phyloP scores from a whole-genome alignment of 2,329 filamentous ascomycete species.

The Taxawa tesnikishii region DNA sequence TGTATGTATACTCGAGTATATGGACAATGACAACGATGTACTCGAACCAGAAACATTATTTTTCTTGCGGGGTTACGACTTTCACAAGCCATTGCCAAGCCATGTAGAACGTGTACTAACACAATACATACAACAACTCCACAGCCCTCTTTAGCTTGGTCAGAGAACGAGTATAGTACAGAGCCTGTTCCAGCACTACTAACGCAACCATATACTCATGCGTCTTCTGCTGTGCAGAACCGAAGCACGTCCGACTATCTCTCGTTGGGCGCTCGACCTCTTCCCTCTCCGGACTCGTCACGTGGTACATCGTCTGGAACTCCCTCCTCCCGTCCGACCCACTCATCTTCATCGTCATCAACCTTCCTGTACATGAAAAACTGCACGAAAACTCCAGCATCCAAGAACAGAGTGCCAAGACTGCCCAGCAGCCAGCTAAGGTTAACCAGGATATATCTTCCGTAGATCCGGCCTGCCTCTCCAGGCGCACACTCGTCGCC shows the following conservation, averaged over 20 bases:
- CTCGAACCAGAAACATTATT: no score
- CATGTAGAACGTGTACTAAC: no score
- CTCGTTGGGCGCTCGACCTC: conserved; percentile 11
- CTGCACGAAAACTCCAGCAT: conserved; percentile 78
- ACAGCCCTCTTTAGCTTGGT: no score
- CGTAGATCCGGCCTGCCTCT: conserved; percentile 58
- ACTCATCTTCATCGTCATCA: conserved; percentile 24
- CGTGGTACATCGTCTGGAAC: conserved; percentile 10
- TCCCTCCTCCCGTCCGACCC: no score
- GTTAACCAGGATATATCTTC: conserved; percentile 77
- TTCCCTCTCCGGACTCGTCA: conserved; percentile 12
- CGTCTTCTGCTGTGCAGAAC: no score
- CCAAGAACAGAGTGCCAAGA: conserved; percentile 72
- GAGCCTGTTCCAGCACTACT: no score
- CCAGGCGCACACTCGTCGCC: conserved; percentile 46
- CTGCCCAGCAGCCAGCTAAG: conserved; percentile 84
- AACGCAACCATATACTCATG: neutral
- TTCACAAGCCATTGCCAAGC: no score
- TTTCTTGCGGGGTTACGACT: no score
- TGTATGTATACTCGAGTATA: no score
- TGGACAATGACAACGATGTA: no score
- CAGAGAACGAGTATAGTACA: no score
- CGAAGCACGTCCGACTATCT: neutral
- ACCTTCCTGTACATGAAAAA: conserved; percentile 69
- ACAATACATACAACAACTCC: no score